Percentiles rank a stretch among this genome's conserved stretches.
phyloP scores from a whole-genome alignment of 139 green algal species.

The Coelastrella sp. region DNA sequence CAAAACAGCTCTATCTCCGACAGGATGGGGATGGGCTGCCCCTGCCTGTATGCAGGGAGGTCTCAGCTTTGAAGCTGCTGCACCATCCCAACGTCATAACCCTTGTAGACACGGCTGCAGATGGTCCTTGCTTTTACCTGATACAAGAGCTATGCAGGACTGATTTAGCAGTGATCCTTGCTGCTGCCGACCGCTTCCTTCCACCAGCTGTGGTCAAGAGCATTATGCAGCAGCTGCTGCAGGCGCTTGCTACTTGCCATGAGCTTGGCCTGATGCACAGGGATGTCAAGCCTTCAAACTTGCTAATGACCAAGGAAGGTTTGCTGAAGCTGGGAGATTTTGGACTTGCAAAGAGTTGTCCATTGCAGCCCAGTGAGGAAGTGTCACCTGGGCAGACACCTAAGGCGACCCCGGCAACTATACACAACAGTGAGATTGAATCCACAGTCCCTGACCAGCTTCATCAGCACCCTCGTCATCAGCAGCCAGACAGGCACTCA shows the following conservation, averaged over 20 bases:
- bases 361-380: too few species aligned
- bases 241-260: conserved; percentile 36
- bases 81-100: conserved; percentile 80
- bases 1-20: conserved; percentile 26
- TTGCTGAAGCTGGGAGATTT: conserved; percentile 92
- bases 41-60: conserved; percentile 67
- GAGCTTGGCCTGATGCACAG: conserved; percentile 35
- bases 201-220: background rate
- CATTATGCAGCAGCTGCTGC: conserved; percentile 42
- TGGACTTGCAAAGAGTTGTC: conserved; percentile 78
- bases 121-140: conserved; percentile 65
- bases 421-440: too few species aligned
- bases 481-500: background rate
- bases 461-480: background rate
- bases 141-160: conserved; percentile 83
- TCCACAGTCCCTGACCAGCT: too few species aligned
- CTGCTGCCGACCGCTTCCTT: conserved; percentile 69
- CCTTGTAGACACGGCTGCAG: conserved; percentile 82
- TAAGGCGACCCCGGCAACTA: too few species aligned
- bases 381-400: too few species aligned
- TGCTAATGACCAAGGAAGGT: conserved; percentile 77
- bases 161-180: conserved; percentile 87
- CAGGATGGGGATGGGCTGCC: background rate
- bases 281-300: conserved; percentile 83
- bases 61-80: conserved; percentile 89